Evolutionary conservation across 352 stramenopile genomes (phyloP), one percentile per base, ranked within the genome.

Genomic region (Thraustochytrium sp.): DNA sequence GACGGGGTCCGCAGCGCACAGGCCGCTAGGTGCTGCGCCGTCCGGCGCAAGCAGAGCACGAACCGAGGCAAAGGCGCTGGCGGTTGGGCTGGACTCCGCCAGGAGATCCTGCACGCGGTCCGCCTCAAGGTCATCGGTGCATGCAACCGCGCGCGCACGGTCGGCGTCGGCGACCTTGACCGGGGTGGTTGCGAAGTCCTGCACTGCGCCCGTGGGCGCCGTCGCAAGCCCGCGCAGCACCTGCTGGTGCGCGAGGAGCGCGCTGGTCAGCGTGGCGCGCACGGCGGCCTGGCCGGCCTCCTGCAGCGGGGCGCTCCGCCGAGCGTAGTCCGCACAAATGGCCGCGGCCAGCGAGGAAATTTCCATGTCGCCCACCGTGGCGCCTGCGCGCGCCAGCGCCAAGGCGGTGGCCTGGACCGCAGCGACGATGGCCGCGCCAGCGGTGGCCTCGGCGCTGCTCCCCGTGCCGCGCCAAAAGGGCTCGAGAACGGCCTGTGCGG

Each of bases 201-300:
- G n/a, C n/a, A n/a, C n/a, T n/a, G n/a, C n/a, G n/a, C n/a, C n/a
- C n/a, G n/a, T n/a, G n/a, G n/a, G n/a, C n/a, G n/a, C n/a, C n/a
- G n/a, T n/a, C n/a, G n/a, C n/a, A n/a, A n/a, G n/a, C n/a, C n/a
- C n/a, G n/a, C n/a, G 59, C 23, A 34, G 59, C 8, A 72, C 9
- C 9, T 72, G 59, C 29, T 38, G 26, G 21, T 26, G 59, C 34
- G 31, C 59, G 21, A 13, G 34, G 26, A 72, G n/a, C 13, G 36
- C 23, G 23, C 40, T 26, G 9, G 59, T n/a, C 18, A 72, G 8
- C 8, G 59, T 26, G 13, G 40, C 59, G 34, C 59, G 59, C 13
- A 72, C 59, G 26, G 59, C 59, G 46, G 59, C 40, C 59, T 72
- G 59, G n/a, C 59, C 59, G 11, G 59, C 59, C 31, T 72, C 59